These are phyloP conservation scores for Huntiella bhutanensis DNA, from an alignment of 2,329 filamentous ascomycete genomes.

Conservation along the genomic window DNA sequence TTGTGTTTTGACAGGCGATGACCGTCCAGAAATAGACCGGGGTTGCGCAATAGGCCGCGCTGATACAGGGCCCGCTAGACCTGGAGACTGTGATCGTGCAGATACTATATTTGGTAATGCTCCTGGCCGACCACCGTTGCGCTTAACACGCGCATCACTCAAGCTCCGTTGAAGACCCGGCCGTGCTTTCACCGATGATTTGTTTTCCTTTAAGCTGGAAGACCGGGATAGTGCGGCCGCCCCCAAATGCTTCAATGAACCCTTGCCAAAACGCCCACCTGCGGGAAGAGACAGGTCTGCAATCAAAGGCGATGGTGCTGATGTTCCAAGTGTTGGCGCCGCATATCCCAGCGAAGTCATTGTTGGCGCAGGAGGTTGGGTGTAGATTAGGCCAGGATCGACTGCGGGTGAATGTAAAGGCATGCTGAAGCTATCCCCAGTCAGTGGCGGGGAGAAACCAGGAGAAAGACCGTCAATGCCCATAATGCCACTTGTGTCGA, in stretches of 20 bases:
- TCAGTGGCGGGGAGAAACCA: slow-evolving; percentile 24
- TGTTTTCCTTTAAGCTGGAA: slow-evolving; percentile 24
- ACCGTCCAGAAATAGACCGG: slow-evolving; percentile 21
- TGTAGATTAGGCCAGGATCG: slow-evolving; percentile 40
- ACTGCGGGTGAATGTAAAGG: slow-evolving; percentile 22
- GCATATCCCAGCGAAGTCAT: slow-evolving; percentile 14
- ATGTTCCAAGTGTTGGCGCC: not conserved
- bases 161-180: slow-evolving; percentile 34
- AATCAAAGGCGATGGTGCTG: not conserved
- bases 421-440: not conserved
- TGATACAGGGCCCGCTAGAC: slow-evolving; percentile 8
- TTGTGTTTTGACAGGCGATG: slow-evolving; percentile 31
- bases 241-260: not conserved
- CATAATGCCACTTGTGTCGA: slow-evolving; percentile 2
- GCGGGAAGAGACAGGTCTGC: slow-evolving; percentile 2
- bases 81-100: slow-evolving; percentile 19
- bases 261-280: slow-evolving; percentile 5
- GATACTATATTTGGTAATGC: slow-evolving; percentile 30
- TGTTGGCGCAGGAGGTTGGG: slow-evolving; percentile 27
- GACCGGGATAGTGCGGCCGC: slow-evolving; percentile 22
- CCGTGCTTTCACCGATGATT: slow-evolving; percentile 18
- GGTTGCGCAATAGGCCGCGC: slow-evolving; percentile 17
- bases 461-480: slow-evolving; percentile 19
- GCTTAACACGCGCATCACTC: slow-evolving; percentile 33
- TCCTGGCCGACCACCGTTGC: slow-evolving; percentile 20